Evolutionary conservation across 2,329 filamentous ascomycete species (phyloP).

Genomic region (Neopestalotiopsis clavispora): DNA sequence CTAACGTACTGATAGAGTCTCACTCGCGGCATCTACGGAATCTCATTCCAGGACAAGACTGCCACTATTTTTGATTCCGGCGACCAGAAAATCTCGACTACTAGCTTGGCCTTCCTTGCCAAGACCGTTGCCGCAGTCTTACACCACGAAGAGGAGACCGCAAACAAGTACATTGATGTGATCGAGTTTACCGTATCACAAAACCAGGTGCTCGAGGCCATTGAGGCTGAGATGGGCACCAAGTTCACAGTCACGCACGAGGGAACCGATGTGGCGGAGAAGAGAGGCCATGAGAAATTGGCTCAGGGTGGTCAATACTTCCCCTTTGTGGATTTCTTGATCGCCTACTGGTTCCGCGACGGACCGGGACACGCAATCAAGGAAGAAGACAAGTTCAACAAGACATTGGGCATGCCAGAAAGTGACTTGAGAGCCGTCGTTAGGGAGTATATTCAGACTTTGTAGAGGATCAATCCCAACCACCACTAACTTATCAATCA

Average conservation of each 20-base stretch:
- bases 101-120: conserved; percentile 48
- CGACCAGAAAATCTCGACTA: conserved; percentile 45
- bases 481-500: not conserved
- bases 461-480: not conserved
- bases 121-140: conserved; percentile 48
- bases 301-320: not conserved
- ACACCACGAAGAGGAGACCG: conserved; percentile 43
- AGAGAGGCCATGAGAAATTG: not conserved
- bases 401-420: conserved; percentile 11
- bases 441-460: not conserved
- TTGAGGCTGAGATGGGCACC: conserved; percentile 45
- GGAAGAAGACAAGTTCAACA: conserved; percentile 20
- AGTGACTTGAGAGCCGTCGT: not conserved
- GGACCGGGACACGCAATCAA: conserved; percentile 18
- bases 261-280: not conserved
- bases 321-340: conserved; percentile 21
- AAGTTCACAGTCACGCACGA: conserved; percentile 45
- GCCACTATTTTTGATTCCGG: conserved; percentile 54
- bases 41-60: conserved; percentile 44
- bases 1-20: not conserved
- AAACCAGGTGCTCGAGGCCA: conserved; percentile 47
- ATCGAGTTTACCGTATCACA: conserved; percentile 55
- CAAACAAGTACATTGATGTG: conserved; percentile 54
- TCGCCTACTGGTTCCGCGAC: conserved; percentile 21
- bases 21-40: conserved; percentile 32